Conservation (phyloP, 306 rosid genomes). For the Canavalia gladiata region DNA sequence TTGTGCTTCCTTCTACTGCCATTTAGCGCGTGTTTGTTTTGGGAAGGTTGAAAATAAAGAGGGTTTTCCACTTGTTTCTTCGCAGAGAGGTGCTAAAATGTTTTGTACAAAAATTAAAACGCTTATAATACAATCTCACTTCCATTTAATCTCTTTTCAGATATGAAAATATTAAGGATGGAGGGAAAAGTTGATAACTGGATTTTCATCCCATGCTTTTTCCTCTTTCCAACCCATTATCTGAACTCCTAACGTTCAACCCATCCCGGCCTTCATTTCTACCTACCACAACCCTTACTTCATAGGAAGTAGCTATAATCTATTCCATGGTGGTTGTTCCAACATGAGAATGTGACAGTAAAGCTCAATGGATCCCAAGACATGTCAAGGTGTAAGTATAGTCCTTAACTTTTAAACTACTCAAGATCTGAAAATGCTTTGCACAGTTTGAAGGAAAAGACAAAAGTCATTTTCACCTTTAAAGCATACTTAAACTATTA, state of each 20-base stretch:
- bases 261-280: background rate
- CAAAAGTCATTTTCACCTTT: background rate
- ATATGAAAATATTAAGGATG: background rate
- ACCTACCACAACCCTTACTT: background rate
- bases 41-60: background rate
- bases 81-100: background rate
- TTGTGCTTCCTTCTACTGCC: background rate
- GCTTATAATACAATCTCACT: background rate
- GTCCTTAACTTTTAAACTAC: background rate
- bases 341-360: background rate
- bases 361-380: background rate
- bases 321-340: background rate
- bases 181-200: background rate
- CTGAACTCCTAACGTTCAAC: background rate
- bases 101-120: background rate
- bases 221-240: background rate
- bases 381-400: background rate
- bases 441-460: background rate
- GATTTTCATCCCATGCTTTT: background rate
- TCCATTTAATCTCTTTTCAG: background rate
- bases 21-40: background rate
- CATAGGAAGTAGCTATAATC: background rate
- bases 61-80: background rate
- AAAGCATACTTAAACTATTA: background rate
- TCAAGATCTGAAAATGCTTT: background rate